A percentile compares a stretch with the other conserved stretches of the same genome.
Conservation (phyloP, 1,139 yeast species). For the Groenewaldozyma sp. region DNA sequence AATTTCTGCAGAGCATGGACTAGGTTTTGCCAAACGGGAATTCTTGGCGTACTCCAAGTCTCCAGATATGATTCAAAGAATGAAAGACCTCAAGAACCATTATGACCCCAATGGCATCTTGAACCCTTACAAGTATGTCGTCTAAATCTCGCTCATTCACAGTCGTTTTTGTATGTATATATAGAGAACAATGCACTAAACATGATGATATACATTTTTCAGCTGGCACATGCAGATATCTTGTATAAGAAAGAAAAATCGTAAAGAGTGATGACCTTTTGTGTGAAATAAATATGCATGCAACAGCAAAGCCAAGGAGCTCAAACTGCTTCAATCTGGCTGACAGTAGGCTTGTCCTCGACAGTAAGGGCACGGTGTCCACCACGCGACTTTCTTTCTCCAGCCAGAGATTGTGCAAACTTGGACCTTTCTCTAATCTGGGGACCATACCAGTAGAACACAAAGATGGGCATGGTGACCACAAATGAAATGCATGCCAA, state of each 20-base stretch:
- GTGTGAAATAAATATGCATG: too few species aligned
- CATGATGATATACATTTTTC: neutral
- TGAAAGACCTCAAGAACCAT: conserved; percentile 65
- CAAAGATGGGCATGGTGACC: conserved; percentile 18
- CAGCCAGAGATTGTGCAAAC: conserved; percentile 21
- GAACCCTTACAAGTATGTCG: conserved; percentile 85
- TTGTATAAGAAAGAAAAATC: neutral
- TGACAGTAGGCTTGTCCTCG: neutral
- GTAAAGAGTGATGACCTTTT: too few species aligned
- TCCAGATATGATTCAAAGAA: conserved; percentile 55
- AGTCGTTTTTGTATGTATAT: too few species aligned
- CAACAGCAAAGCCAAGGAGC: neutral
- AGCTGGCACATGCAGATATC: neutral
- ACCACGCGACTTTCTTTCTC: conserved; percentile 2
- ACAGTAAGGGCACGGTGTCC: conserved; percentile 1
- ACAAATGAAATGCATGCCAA: conserved; percentile 35
- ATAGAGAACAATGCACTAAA: too few species aligned
- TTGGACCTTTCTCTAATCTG: conserved; percentile 40
- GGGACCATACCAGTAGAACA: conserved; percentile 43
- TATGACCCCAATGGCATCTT: conserved; percentile 85
- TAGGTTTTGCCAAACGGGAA: conserved; percentile 91
- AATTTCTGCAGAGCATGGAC: conserved; percentile 93
- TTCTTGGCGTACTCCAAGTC: conserved; percentile 78
- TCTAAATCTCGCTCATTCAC: too few species aligned
- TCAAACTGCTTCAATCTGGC: neutral